Conservation (phyloP, 352 stramenopile species). For the Hyaloperonospora brassicae region DNA sequence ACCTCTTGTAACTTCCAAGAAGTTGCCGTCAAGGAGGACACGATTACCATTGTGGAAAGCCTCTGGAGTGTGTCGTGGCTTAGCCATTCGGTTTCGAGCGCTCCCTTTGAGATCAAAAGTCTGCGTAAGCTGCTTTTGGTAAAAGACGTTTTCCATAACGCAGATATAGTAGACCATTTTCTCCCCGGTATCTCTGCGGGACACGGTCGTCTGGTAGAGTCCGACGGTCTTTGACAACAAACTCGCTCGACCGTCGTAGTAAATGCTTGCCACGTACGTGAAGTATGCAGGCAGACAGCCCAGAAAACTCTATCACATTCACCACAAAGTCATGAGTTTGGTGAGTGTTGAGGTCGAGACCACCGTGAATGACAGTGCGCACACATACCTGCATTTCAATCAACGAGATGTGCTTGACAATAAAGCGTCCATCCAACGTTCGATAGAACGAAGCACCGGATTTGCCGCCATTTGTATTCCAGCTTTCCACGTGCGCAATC, state of each 20-base stretch:
- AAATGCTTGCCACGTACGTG: slow-evolving; percentile 95
- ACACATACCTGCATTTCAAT: slow-evolving; percentile 94
- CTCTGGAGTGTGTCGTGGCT: slow-evolving; percentile 22
- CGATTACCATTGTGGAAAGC: slow-evolving; percentile 19
- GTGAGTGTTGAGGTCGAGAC: slow-evolving; percentile 5
- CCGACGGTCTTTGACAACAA: slow-evolving; percentile 96
- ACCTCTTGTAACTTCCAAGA: slow-evolving; percentile 71
- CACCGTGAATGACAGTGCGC: not conserved
- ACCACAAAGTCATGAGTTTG: not conserved
- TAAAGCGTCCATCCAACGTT: slow-evolving; percentile 93
- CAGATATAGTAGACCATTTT: slow-evolving; percentile 89
- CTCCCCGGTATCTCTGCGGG: slow-evolving; percentile 85
- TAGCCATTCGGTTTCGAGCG: slow-evolving; percentile 89
- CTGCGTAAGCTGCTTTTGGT: slow-evolving; percentile 87
- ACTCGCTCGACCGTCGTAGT: slow-evolving; percentile 91
- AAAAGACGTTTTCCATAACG: slow-evolving; percentile 96
- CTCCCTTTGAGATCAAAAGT: slow-evolving; percentile 99
- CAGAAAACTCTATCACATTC: slow-evolving; percentile 56
- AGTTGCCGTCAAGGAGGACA: slow-evolving; percentile 83
- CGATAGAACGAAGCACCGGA: slow-evolving; percentile 94
- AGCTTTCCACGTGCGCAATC: slow-evolving; percentile 75
- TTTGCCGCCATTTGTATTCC: slow-evolving; percentile 94
- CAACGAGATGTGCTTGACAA: slow-evolving; percentile 97
- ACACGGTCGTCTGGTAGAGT: slow-evolving; percentile 96
- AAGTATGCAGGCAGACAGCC: slow-evolving; percentile 89